A percentile compares a stretch with the other conserved stretches of the same genome.
These are phyloP conservation scores for Lachancea dasiensis DNA, from an alignment of 805 yeast species.

Conservation along the genomic window DNA sequence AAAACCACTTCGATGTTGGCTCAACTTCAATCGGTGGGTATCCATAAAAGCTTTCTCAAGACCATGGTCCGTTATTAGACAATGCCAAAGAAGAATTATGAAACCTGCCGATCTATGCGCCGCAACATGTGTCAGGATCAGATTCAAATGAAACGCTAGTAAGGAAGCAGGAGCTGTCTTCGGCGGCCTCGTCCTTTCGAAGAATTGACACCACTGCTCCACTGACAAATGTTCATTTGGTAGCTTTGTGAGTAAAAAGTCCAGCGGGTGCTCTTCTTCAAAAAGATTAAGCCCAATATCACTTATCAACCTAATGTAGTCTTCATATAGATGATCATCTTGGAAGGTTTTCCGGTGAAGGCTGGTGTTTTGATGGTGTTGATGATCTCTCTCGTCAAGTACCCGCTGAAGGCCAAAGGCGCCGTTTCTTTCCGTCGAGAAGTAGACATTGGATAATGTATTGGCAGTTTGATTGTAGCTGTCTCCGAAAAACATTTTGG, in stretches of 20 bases:
- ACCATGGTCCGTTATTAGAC: constrained; percentile 11
- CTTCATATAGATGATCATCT: constrained; percentile 11
- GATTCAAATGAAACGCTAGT: constrained; percentile 13
- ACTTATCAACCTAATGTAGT: constrained; percentile 9
- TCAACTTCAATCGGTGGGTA: constrained; percentile 10
- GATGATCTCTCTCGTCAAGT: background rate
- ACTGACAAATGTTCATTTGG: constrained; percentile 9
- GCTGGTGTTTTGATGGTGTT: background rate
- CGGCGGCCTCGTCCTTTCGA: constrained; percentile 10
- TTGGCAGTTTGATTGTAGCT: no score
- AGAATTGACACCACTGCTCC: constrained; percentile 12
- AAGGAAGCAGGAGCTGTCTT: constrained; percentile 12
- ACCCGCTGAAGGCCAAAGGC: constrained; percentile 9
- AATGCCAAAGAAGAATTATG: constrained; percentile 13
- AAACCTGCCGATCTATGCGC: constrained; percentile 12
- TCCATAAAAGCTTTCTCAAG: constrained; percentile 9
- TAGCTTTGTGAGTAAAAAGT: constrained; percentile 15
- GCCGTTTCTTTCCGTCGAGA: constrained; percentile 16
- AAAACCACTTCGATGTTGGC: constrained; percentile 11
- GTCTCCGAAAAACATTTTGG: no score
- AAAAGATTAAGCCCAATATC: constrained; percentile 12
- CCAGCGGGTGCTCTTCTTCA: constrained; percentile 10
- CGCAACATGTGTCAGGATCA: constrained; percentile 11
- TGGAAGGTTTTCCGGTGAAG: constrained; percentile 13
- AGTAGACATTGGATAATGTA: no score